Base-by-base conservation (phyloP, 2,329 filamentous ascomycete species). In the Cadophora sp. region DNA sequence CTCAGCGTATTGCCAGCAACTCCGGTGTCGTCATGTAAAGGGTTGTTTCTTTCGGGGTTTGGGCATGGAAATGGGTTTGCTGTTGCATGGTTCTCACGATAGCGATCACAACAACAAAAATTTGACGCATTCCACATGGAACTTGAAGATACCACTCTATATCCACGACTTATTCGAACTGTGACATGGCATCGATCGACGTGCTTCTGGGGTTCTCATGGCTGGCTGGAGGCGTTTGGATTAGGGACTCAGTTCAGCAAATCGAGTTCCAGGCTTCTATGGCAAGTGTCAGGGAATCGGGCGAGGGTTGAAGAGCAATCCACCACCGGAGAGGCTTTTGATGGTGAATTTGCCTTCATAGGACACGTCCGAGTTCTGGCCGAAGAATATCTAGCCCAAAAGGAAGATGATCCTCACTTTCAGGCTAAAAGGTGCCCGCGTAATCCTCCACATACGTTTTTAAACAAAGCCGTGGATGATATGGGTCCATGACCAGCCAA, bases 1-100 rank as follows among this genome's bases (percentile, higher is more conserved):
- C 19, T 60, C 76, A 95, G 92, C 95, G 95, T 97, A 98, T 98
- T 86, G 96, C 96, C 84, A 94, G 91, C 89, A 99, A 99, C 92
- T 97, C 95, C 73, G 96, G 96, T 91, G 96, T 99, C 81, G 96
- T 99, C 83, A 99, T 99, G 96, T 99, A 93, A 97, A 87, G 77
- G 69, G 69, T 73, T 71, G 64, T 74, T 73, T 74, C 60, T 69
- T 73, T 76, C 64, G 74, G 75, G 75, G 74, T 77, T 76, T 65
- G 70, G 71, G 71, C 68, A 68, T 64, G 67, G 69, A 70, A 70
- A 72, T 70, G 70, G 67, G 68, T 66, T 71, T 70, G 63, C 65
- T 70, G 40, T 67, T 66, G 69, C 69, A 66, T 70, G 68, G 62
- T 66, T 67, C 68, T 59, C 63, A 67, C 69, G 64, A 66, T 71